Base-by-base conservation (phyloP, 2,329 filamentous ascomycete genomes). In the Domatiomyces globalis region DNA sequence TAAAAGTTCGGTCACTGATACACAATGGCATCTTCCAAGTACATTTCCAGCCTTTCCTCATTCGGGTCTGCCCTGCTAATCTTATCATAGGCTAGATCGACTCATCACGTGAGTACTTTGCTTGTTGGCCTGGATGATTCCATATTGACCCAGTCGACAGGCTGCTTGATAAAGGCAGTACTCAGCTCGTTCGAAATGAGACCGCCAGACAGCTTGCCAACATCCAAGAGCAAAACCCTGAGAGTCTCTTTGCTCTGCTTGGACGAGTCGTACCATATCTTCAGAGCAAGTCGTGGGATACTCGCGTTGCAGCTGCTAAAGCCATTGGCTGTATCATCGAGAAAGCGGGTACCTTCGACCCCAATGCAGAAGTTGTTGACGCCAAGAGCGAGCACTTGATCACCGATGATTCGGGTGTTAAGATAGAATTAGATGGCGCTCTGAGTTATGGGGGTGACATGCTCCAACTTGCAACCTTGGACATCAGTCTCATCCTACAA, bases 141-240 rank as follows among this genome's bases (percentile, higher is more conserved):
- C 42, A 46, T 46, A 48, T 53, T 58, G 52, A 55, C 51, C 56
- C 44, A 53, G 52, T 54, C 44, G 52, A 49, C 67, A 95, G 89
- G 58, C 81, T 98, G 66, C 82, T 98, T 62, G 92, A 98, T 76
- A 96, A 92, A 52, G 92, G 92, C 62, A 96, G 90, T 71, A 98
- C 92, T 54, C 84, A 85, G 65, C 76, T 98, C 60, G 96, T 98
- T 65, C 84, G 94, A 60, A 94, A 95, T 65, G 98, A 92, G 56
- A 94, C 92, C 56, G 92, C 94, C 56, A 88, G 94, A 65, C 92
- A 98, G 71, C 78, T 98, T 57, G 92, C 89, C 56, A 92, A 98
- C 70, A 92, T 95, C 68, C 94, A 98, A 70, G 96, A 95, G 66
- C 86, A 92, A 67, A 92, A 96, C 63, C 92, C 92, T 0, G 90